Evolutionary conservation across 2,329 filamentous ascomycete genomes (phyloP).

Genomic region (Pseudogymnoascus pannorum): DNA sequence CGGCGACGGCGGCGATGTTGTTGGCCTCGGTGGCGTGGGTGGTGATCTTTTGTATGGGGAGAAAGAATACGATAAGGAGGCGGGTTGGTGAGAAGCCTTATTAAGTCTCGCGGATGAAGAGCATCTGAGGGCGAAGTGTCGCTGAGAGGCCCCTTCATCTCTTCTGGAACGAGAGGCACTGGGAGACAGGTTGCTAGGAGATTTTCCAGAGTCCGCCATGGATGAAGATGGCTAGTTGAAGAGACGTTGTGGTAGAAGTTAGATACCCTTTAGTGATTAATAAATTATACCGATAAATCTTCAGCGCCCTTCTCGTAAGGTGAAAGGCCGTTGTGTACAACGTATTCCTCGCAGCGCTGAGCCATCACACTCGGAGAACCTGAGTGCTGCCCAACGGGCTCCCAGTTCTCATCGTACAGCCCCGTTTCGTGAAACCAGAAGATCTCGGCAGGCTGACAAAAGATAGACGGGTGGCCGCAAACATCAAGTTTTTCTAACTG

Average conservation of each 20-base stretch:
- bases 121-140: no score
- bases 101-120: neutral
- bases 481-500: neutral
- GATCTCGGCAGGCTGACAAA: conserved; percentile 1
- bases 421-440: conserved; percentile 5
- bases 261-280: conserved; percentile 2
- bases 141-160: neutral
- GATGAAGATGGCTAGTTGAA: neutral
- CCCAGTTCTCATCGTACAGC: conserved; percentile 1
- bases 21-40: conserved; percentile 24
- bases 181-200: neutral
- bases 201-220: neutral
- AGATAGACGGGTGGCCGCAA: neutral
- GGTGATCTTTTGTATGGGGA: conserved; percentile 23
- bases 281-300: neutral
- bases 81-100: neutral
- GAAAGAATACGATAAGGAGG: conserved; percentile 14
- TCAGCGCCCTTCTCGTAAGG: neutral
- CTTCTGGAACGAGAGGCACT: neutral
- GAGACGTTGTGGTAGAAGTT: neutral
- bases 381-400: neutral
- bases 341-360: neutral
- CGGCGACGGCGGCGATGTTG: conserved; percentile 41
- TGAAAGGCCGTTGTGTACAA: neutral
- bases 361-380: neutral